Evolutionary conservation across 495 filamentous ascomycete species (phyloP), one percentile per base, ranked within the genome.

Genomic region (Cenococcum geophilum): DNA sequence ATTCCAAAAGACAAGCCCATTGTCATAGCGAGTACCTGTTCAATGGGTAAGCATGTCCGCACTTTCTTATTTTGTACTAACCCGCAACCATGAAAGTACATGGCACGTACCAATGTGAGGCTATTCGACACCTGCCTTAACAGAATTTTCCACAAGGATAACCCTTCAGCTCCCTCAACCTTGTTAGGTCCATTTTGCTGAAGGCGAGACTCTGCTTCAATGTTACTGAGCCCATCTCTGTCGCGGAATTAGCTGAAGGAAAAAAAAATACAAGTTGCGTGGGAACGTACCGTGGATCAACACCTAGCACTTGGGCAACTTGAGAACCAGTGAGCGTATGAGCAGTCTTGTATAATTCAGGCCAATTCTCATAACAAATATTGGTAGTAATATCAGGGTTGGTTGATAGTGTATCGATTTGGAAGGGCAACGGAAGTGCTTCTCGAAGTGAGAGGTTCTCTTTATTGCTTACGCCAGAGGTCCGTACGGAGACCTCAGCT

Each of bases 121-220:
- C 67, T 66, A 49, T 69, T 69, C 25, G 63, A 66, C 51, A 69
- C 60, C 59, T 69, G 67, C 40, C 67, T 69, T 49, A 69, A 63
- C 55, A 69, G 60, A 66, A 69, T 69, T 57, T 63, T 52, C 67
- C 67, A 69, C 67, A 69, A 35, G 60, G 67, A 66, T 58, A 69
- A 51, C 63, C 67, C 67, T 61, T 66, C 63, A 64, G 67, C 67
- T 64, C 63, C 67, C 54, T 66, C 64, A 69, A 69, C 57, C 60
- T 63, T 63, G 60, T 69, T 69, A 66, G 63, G 63, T 18, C 67
- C 67, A 69, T 64, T 52, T 21, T 27, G 49, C 57, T 25, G 40
- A 55, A 69, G 60, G 60, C 67, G 67, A 60, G 53, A 63, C 64
- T 58, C 60, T 45, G 67, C 67, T 61, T 69, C 67, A 32, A 48